Evolutionary conservation across 1,284 basidiomycete genomes (phyloP).

Genomic region (Ustilago shanxiensis): DNA sequence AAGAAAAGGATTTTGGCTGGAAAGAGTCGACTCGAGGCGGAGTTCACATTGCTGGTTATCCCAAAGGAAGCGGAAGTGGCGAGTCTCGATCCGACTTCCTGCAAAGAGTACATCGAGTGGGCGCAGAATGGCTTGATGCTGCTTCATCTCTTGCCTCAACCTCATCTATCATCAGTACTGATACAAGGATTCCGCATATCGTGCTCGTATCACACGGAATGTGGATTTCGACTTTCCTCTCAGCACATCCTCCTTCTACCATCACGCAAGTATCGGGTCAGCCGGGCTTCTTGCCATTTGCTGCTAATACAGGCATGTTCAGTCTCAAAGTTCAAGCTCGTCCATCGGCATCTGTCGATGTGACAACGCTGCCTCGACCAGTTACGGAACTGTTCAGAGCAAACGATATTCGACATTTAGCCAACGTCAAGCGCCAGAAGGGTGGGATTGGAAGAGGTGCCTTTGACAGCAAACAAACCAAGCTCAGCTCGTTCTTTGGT

Average conservation of each 20-base stretch:
- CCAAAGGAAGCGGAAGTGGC: constrained; percentile 31
- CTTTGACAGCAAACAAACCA: constrained; percentile 32
- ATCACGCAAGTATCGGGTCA: constrained; percentile 25
- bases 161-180: not conserved
- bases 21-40: constrained; percentile 56
- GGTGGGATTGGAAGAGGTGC: constrained; percentile 43
- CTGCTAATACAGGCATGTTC: constrained; percentile 58
- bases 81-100: constrained; percentile 35
- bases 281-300: constrained; percentile 43
- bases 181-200: constrained; percentile 38
- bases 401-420: constrained; percentile 41
- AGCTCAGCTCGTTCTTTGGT: constrained; percentile 40
- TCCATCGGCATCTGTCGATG: not conserved
- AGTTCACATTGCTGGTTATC: constrained; percentile 42
- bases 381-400: constrained; percentile 36
- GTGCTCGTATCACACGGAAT: constrained; percentile 65
- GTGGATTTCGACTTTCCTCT: constrained; percentile 63
- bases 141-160: constrained; percentile 7
- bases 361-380: not conserved
- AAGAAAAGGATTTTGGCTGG: constrained; percentile 56
- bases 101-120: constrained; percentile 26
- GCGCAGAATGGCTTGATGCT: constrained; percentile 31
- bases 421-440: constrained; percentile 38
- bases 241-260: constrained; percentile 38
- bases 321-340: constrained; percentile 36